These are phyloP conservation scores for Stephania cephalantha DNA, from an alignment of 164 flowering plant species.

Conservation along the genomic window DNA sequence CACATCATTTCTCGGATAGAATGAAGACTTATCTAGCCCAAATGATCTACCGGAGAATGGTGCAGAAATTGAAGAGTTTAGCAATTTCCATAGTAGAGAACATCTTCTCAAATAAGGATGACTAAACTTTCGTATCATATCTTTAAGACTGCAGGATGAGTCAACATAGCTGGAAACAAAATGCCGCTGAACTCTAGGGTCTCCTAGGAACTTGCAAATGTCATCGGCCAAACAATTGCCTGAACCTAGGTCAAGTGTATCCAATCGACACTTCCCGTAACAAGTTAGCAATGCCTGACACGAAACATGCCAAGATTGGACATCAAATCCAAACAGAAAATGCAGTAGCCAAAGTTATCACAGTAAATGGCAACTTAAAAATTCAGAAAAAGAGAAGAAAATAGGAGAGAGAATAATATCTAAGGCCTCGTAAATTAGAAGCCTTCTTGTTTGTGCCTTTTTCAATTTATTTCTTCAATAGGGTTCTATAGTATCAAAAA, in stretches of 20 bases:
- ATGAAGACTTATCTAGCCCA: constrained; percentile 26
- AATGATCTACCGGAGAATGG: constrained; percentile 42
- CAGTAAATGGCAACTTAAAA: neutral
- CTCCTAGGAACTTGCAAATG: constrained; percentile 38
- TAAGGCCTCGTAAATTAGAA: neutral
- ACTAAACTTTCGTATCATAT: constrained; percentile 48
- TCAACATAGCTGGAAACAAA: constrained; percentile 56
- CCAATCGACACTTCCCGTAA: constrained; percentile 20
- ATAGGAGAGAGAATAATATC: neutral
- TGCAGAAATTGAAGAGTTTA: constrained; percentile 35
- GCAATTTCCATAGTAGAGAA: constrained; percentile 68
- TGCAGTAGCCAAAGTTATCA: neutral
- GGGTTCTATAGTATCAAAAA: neutral
- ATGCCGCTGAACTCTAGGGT: constrained; percentile 33
- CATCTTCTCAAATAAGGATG: constrained; percentile 84
- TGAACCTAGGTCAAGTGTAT: constrained; percentile 25
- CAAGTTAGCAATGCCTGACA: constrained; percentile 60
- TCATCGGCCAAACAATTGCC: constrained; percentile 44
- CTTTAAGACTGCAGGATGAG: constrained; percentile 38
- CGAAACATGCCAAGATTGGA: constrained; percentile 3
- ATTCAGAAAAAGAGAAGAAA: neutral
- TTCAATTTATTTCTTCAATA: too few relatives aligned
- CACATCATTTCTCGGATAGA: constrained; percentile 16
- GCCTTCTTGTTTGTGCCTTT: too few relatives aligned
- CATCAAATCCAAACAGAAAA: neutral